Evolutionary conservation across 2,329 filamentous ascomycete species (phyloP), one percentile per base, ranked within the genome.

Genomic region (Pseudopithomyces chartarum): DNA sequence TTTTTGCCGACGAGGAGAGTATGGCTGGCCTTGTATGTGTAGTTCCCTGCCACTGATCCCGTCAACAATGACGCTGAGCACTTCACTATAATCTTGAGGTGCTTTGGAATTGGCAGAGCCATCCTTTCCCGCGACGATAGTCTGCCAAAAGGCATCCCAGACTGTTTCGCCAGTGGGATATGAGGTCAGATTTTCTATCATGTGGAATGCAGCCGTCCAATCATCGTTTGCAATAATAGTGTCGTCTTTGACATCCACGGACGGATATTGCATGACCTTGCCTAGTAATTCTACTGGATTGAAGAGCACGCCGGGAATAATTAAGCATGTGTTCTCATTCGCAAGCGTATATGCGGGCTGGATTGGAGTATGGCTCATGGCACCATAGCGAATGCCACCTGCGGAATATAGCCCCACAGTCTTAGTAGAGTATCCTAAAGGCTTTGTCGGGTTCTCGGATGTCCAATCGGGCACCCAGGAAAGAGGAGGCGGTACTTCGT

Each of bases 381-480:
- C 6, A n/a, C 8, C 7, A 11, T 22, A 22, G 32, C 29, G 43
- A 29, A 38, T 43, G 2, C 61, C 58, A 7, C 66, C 63, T 6
- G 62, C 60, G 13, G 22, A 45, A 44, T 67, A 70, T 7, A 68
- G 22, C 20, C 59, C 50, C 58, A 57, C 59, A 7, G 63, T 56
- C 40, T 58, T 68, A 1, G 65, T 69, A 19, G 56, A 64, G 33
- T 62, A 67, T 15, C 60, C 67, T 4, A 70, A 29, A 3, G 62
- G 51, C 19, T 64, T 57, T 10, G 67, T 71, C 4, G 61, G 56
- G 11, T 66, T 66, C 11, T 58, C 52, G 2, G 44, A 44, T 29
- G 56, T 63, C 67, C 68, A 69, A 20, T 68, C 66, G 1, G 67
- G 68, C 11, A 65, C 43, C 65, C 68, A 70, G 1, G 68, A 69